Conservation (phyloP, 2,329 filamentous ascomycete genomes). For the Diaporthe citrichinensis region DNA sequence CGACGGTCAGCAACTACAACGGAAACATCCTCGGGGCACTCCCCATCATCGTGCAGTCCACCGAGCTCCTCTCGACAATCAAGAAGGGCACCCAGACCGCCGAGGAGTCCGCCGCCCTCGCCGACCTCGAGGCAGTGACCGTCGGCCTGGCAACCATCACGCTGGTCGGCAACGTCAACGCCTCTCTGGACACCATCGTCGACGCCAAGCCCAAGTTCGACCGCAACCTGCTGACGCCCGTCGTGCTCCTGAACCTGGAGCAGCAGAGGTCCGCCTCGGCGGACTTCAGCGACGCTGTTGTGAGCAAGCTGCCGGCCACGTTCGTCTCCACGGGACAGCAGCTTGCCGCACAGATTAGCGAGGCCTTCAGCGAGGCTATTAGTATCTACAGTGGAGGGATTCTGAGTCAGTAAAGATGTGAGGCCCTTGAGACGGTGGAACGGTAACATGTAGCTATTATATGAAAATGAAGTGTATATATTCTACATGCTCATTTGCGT, state of each 20-base stretch:
- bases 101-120: conserved; percentile 54
- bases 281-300: conserved; percentile 54
- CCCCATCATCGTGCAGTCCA: conserved; percentile 57
- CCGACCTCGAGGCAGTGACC: conserved; percentile 54
- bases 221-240: conserved; percentile 55
- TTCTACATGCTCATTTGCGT: neutral
- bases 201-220: conserved; percentile 60
- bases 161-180: conserved; percentile 55
- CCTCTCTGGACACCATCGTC: conserved; percentile 56
- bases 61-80: conserved; percentile 56
- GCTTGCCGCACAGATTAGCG: conserved; percentile 56
- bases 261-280: conserved; percentile 56
- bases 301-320: conserved; percentile 56
- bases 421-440: neutral
- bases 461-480: neutral
- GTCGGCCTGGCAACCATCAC: conserved; percentile 55
- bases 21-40: conserved; percentile 56
- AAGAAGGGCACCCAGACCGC: conserved; percentile 56
- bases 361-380: conserved; percentile 56
- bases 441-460: too few relatives aligned
- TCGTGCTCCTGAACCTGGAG: conserved; percentile 59
- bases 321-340: conserved; percentile 51
- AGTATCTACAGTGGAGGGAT: conserved; percentile 46
- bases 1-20: conserved; percentile 53
- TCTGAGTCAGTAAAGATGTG: neutral